A percentile compares a stretch with the other conserved stretches of the same genome.
These are phyloP conservation scores for Actinidia polygama DNA, from an alignment of 179 eudicot species.

Conservation along the genomic window DNA sequence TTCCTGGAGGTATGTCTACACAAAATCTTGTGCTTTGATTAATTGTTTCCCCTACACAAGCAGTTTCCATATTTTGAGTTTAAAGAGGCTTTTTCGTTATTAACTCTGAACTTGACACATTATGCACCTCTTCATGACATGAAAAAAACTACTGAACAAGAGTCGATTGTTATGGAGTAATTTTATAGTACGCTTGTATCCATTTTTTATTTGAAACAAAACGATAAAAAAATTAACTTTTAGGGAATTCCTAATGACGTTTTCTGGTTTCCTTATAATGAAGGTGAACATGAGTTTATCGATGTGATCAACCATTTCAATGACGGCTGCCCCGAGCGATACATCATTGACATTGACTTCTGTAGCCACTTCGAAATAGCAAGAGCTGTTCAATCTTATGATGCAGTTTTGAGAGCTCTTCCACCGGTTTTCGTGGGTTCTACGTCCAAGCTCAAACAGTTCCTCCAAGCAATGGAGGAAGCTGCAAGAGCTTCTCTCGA, in stretches of 20 bases:
- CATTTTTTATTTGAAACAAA: too few relatives aligned
- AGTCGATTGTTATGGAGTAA: too few relatives aligned
- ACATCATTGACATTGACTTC: slow-evolving; percentile 80
- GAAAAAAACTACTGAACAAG: too few relatives aligned
- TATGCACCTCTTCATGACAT: too few relatives aligned
- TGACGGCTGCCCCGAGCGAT: slow-evolving; percentile 53
- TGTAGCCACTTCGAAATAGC: slow-evolving; percentile 94
- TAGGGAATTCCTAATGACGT: neutral
- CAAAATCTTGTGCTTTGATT: too few relatives aligned
- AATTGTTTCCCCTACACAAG: too few relatives aligned
- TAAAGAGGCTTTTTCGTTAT: too few relatives aligned
- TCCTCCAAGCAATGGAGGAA: slow-evolving; percentile 85
- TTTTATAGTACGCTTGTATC: too few relatives aligned
- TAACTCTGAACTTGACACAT: too few relatives aligned
- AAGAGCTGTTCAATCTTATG: slow-evolving; percentile 83
- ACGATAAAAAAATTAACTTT: too few relatives aligned
- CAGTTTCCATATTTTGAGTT: too few relatives aligned
- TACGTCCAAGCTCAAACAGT: slow-evolving; percentile 57
- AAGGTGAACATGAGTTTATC: slow-evolving; percentile 87
- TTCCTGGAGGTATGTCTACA: slow-evolving; percentile 60
- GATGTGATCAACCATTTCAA: slow-evolving; percentile 60
- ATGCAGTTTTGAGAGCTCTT: slow-evolving; percentile 67
- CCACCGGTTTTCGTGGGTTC: slow-evolving; percentile 81
- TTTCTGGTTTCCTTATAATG: neutral
- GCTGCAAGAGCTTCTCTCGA: slow-evolving; percentile 79